phyloP scores from a whole-genome alignment of 192 early-diverging fungal species.

The Linnemannia exigua region DNA sequence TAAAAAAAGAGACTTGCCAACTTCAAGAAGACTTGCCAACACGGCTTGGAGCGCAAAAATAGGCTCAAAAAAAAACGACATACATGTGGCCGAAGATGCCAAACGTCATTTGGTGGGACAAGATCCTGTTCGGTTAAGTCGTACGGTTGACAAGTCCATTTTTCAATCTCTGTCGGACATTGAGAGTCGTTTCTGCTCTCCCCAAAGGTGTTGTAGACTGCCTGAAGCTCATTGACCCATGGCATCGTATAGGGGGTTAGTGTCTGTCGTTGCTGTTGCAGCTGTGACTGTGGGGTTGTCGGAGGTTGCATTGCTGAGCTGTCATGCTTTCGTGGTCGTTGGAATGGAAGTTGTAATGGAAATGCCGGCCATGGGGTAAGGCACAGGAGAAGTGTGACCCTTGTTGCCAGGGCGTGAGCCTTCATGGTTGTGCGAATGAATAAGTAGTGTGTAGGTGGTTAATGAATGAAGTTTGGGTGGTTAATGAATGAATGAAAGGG shows the following conservation, averaged over 20 bases:
- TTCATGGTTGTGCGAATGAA: constrained; percentile 16
- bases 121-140: constrained; percentile 48
- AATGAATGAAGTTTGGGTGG: not conserved
- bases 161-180: constrained; percentile 57
- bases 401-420: not conserved
- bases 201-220: constrained; percentile 58
- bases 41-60: too few relatives aligned
- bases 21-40: not conserved
- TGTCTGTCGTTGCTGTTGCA: not conserved
- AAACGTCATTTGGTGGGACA: constrained; percentile 51
- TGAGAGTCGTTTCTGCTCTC: constrained; percentile 41
- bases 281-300: not conserved
- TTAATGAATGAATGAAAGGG: not conserved
- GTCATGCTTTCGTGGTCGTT: constrained; percentile 1
- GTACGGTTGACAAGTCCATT: constrained; percentile 58
- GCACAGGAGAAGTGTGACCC: constrained; percentile 11
- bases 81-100: constrained; percentile 65
- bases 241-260: constrained; percentile 55
- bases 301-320: too few relatives aligned
- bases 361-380: constrained; percentile 11
- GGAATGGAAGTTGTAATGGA: constrained; percentile 28
- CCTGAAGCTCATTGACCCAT: constrained; percentile 61
- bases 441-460: not conserved
- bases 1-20: not conserved
- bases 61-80: not conserved